Conservation (phyloP, 148 eudicot genomes). For the Rhododendron williamsianum region DNA sequence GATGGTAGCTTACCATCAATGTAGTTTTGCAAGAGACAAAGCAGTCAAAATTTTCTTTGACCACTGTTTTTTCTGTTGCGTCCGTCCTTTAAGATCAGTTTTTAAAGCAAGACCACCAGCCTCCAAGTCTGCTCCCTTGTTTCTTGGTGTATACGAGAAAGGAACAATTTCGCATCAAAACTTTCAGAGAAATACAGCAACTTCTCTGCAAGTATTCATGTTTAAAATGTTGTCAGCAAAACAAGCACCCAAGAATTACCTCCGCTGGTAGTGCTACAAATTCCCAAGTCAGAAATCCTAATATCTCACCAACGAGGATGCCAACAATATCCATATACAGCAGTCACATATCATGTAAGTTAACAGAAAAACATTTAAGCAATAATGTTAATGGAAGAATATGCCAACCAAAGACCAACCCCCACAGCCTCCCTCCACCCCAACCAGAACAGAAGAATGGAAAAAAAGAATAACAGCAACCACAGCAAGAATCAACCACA, state of each 20-base stretch:
- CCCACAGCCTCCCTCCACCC: neutral
- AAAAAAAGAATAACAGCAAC: neutral
- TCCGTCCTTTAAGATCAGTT: conserved; percentile 86
- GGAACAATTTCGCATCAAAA: conserved; percentile 79
- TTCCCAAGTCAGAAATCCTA: neutral
- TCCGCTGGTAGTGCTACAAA: neutral
- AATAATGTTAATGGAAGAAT: neutral
- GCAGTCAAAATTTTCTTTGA: conserved; percentile 97
- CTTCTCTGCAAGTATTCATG: conserved; percentile 58
- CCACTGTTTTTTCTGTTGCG: conserved; percentile 88
- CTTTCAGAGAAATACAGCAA: conserved; percentile 84
- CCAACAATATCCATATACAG: neutral
- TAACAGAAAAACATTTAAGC: neutral
- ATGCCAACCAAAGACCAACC: neutral
- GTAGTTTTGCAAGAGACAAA: conserved; percentile 98
- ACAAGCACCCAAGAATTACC: neutral
- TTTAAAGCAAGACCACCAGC: conserved; percentile 84
- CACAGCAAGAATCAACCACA: neutral
- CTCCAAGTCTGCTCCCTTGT: conserved; percentile 90
- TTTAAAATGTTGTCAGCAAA: conserved; percentile 2
- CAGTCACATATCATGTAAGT: neutral
- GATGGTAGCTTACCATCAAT: conserved; percentile 65
- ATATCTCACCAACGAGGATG: neutral
- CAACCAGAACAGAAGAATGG: neutral
- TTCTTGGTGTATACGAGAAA: conserved; percentile 84